Percentiles rank a stretch among this genome's conserved stretches.
phyloP scores from a whole-genome alignment of 1,284 basidiomycete species.

The Malassezia restricta region DNA sequence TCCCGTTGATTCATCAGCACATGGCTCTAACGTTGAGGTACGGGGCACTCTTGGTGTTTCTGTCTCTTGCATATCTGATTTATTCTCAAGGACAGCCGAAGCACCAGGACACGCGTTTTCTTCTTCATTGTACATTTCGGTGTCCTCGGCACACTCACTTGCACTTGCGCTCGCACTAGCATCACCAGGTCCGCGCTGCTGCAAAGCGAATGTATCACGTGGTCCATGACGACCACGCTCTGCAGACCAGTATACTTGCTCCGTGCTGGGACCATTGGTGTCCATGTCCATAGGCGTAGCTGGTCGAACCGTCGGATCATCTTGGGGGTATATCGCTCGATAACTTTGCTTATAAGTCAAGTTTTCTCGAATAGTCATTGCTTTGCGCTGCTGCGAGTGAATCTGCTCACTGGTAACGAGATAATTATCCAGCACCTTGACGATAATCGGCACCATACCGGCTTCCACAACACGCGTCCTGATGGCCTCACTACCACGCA shows the following conservation, averaged over 20 bases:
- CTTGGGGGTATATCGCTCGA: conserved; percentile 7
- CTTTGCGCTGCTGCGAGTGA: not conserved
- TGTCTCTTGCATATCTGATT: not conserved
- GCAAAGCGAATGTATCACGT: not conserved
- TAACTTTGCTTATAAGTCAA: not conserved
- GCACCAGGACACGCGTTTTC: conserved; percentile 5
- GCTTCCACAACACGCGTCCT: conserved; percentile 88
- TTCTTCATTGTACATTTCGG: conserved; percentile 37
- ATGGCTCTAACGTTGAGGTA: not conserved
- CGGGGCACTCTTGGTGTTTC: conserved; percentile 13
- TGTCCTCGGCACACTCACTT: conserved; percentile 37
- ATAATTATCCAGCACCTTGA: conserved; percentile 80
- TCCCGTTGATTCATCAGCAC: not conserved
- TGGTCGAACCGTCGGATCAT: not conserved
- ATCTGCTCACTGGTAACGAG: conserved; percentile 47
- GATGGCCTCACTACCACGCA: conserved; percentile 74
- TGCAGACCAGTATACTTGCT: not conserved
- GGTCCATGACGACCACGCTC: not conserved
- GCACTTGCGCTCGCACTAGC: conserved; percentile 30
- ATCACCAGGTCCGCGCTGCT: not conserved
- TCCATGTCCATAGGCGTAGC: conserved; percentile 9
- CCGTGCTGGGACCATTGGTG: not conserved
- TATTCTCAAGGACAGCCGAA: not conserved
- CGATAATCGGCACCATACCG: conserved; percentile 84
- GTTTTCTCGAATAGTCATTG: not conserved